Evolutionary conservation across 257 asterid genomes (phyloP).

Genomic region (Solanum tarijense): DNA sequence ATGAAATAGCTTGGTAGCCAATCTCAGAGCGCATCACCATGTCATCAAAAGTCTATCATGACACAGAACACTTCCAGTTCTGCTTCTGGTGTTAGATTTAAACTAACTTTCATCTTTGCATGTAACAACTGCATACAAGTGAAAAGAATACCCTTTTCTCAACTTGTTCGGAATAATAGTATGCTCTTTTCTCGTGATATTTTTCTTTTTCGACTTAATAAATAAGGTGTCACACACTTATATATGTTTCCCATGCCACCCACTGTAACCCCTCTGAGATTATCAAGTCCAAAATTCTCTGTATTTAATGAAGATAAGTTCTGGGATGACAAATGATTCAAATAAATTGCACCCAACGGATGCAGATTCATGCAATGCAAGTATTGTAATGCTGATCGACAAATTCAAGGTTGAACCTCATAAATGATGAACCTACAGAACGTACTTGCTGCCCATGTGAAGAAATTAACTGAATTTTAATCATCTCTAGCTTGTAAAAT

Average conservation of each 20-base stretch:
- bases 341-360: background rate
- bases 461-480: constrained; percentile 66
- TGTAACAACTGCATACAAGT: background rate
- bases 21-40: background rate
- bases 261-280: background rate
- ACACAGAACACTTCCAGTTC: background rate
- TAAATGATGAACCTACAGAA: background rate
- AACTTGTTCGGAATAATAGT: background rate
- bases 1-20: background rate
- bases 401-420: background rate
- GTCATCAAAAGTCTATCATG: background rate
- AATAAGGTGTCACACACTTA: background rate
- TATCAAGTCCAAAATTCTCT: background rate
- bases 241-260: background rate
- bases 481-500: constrained; percentile 88
- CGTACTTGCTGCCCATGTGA: constrained; percentile 67
- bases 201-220: background rate
- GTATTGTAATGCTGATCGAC: background rate
- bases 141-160: background rate
- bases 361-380: background rate
- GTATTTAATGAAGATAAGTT: background rate
- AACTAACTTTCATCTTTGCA: background rate
- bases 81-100: background rate
- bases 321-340: background rate
- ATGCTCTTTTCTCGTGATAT: background rate